Conservation (phyloP, 2,329 filamentous ascomycete genomes). For the Dendrostoma leiphaemia region DNA sequence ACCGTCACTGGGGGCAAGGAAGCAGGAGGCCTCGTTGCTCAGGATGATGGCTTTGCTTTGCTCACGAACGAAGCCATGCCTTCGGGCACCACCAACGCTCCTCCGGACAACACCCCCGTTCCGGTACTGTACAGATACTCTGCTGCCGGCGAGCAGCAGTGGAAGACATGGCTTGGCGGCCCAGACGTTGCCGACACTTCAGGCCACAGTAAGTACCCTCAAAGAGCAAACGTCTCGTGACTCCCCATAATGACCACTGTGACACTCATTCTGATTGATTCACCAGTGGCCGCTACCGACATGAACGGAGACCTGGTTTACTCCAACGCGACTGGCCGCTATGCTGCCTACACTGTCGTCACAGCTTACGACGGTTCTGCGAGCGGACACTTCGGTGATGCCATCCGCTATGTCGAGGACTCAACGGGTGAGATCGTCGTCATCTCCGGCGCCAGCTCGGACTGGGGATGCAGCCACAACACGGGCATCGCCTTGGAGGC, state of each 20-base stretch:
- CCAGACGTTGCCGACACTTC: conserved; percentile 46
- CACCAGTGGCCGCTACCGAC: conserved; percentile 47
- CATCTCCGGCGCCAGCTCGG: conserved; percentile 51
- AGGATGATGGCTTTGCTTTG: conserved; percentile 62
- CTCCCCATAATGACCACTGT: neutral
- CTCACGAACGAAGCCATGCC: conserved; percentile 56
- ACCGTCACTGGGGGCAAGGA: conserved; percentile 55
- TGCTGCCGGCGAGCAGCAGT: conserved; percentile 51
- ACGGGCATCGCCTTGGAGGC: conserved; percentile 63
- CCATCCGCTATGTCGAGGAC: conserved; percentile 43
- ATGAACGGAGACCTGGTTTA: conserved; percentile 63
- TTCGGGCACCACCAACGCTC: conserved; percentile 46
- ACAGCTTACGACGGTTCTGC: conserved; percentile 55
- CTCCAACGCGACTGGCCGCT: conserved; percentile 52
- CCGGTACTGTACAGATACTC: conserved; percentile 56
- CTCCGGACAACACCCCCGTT: conserved; percentile 47
- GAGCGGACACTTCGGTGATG: conserved; percentile 57
- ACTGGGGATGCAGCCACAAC: conserved; percentile 64
- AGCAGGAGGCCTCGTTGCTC: conserved; percentile 59
- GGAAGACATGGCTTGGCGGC: conserved; percentile 59
- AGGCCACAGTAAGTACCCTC: conserved; percentile 25
- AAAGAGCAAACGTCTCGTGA: neutral
- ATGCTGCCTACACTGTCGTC: conserved; percentile 62
- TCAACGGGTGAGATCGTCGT: conserved; percentile 45
- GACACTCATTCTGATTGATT: conserved; percentile 25